A percentile compares a stretch with the other conserved stretches of the same genome.
Conservation (phyloP, 139 green algal genomes). For the Edaphochlamys debaryana region DNA sequence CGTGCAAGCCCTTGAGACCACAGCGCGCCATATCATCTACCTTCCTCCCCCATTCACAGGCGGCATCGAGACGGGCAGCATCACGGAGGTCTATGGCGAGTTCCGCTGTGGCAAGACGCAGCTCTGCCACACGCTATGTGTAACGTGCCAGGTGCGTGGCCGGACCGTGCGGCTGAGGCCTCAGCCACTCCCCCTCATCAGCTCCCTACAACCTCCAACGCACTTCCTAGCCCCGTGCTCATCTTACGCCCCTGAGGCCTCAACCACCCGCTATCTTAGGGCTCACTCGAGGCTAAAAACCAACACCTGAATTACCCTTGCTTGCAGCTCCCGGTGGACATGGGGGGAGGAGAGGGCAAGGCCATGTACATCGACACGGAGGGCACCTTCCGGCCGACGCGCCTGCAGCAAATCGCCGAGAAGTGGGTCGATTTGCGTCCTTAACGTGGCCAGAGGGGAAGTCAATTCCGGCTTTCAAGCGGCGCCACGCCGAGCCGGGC, state of each 20-base stretch:
- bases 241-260: too few relatives aligned
- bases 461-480: neutral
- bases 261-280: too few relatives aligned
- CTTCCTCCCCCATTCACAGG: conserved; percentile 56
- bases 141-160: conserved; percentile 90
- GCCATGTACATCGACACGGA: conserved; percentile 99
- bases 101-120: conserved; percentile 97
- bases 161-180: too few relatives aligned
- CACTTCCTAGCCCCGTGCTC: too few relatives aligned
- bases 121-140: conserved; percentile 97
- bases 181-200: too few relatives aligned
- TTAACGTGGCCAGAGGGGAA: neutral
- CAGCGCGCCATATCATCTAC: too few relatives aligned
- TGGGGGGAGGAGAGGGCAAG: conserved; percentile 97
- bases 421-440: conserved; percentile 61
- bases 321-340: conserved; percentile 87
- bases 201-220: too few relatives aligned
- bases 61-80: conserved; percentile 96
- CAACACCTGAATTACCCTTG: too few relatives aligned
- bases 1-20: too few relatives aligned
- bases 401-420: conserved; percentile 93
- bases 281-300: too few relatives aligned
- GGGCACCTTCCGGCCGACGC: conserved; percentile 92
- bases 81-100: conserved; percentile 99
- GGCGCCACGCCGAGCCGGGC: too few relatives aligned